Evolutionary conservation across 2,329 filamentous ascomycete genomes (phyloP).

Genomic region (Alternaria consortialis): DNA sequence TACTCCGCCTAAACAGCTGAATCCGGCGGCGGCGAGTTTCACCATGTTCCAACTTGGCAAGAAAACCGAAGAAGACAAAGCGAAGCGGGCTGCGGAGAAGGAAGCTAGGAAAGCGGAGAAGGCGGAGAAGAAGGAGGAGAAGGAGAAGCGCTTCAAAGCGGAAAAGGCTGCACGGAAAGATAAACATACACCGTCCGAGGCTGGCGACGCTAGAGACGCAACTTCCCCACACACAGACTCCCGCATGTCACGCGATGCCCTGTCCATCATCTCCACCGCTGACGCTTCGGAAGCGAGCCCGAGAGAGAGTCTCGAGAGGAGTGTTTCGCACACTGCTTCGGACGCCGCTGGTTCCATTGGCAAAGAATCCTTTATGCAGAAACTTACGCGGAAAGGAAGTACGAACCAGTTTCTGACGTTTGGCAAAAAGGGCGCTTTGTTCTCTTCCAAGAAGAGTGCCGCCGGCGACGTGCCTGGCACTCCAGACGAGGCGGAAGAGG

Average conservation of each 20-base stretch:
- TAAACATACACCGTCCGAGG: slow-evolving; percentile 44
- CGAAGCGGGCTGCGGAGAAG: slow-evolving; percentile 49
- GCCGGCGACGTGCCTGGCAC: slow-evolving; percentile 46
- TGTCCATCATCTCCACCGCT: slow-evolving; percentile 54
- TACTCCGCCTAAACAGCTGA: slow-evolving; percentile 69
- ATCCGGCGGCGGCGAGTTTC: slow-evolving; percentile 90
- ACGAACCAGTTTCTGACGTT: slow-evolving; percentile 57
- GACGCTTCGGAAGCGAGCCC: slow-evolving; percentile 48
- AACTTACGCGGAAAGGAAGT: slow-evolving; percentile 58
- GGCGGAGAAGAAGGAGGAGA: slow-evolving; percentile 47
- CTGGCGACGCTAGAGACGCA: slow-evolving; percentile 38
- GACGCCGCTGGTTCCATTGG: slow-evolving; percentile 47
- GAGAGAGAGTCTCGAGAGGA: slow-evolving; percentile 53
- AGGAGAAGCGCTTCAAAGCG: slow-evolving; percentile 51
- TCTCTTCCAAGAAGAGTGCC: slow-evolving; percentile 38
- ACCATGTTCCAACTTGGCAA: slow-evolving; percentile 56
- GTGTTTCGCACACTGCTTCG: slow-evolving; percentile 49
- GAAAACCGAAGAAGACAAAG: slow-evolving; percentile 46
- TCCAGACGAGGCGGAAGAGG: slow-evolving; percentile 52
- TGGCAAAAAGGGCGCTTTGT: slow-evolving; percentile 49
- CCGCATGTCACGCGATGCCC: slow-evolving; percentile 55
- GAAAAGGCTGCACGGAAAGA: slow-evolving; percentile 47
- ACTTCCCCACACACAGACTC: slow-evolving; percentile 36
- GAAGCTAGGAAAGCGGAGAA: slow-evolving; percentile 46
- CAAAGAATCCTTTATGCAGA: slow-evolving; percentile 61